A percentile compares a stretch with the other conserved stretches of the same genome.
phyloP scores from a whole-genome alignment of 1,284 basidiomycete species.

The Sporisorium sorghi region DNA sequence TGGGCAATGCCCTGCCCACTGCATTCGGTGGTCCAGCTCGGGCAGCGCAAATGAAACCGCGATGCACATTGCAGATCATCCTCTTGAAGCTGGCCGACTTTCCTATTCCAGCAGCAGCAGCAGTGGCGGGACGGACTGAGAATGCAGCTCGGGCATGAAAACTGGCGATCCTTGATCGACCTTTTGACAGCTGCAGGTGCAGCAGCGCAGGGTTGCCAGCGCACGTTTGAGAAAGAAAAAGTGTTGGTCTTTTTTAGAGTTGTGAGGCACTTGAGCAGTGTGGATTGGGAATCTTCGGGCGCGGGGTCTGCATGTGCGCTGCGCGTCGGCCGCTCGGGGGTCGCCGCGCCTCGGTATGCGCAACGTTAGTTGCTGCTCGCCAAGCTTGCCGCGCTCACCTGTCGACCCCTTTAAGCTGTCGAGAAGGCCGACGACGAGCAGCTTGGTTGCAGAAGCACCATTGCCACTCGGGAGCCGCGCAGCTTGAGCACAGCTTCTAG shows the following conservation, averaged over 20 bases:
- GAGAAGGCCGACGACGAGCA: too few relatives aligned
- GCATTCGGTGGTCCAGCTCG: neutral
- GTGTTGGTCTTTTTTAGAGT: neutral
- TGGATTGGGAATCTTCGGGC: neutral
- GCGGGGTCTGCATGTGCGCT: conserved; percentile 23
- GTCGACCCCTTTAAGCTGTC: too few relatives aligned
- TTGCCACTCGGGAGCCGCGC: neutral
- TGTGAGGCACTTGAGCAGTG: conserved; percentile 3
- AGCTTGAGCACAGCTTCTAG: too few relatives aligned
- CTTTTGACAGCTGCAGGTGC: conserved; percentile 36
- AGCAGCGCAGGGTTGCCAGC: neutral
- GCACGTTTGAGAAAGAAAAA: neutral
- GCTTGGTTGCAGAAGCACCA: neutral
- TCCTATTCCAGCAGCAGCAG: too few relatives aligned
- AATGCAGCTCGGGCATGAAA: conserved; percentile 33
- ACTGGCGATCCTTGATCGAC: conserved; percentile 7
- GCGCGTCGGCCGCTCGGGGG: conserved; percentile 46
- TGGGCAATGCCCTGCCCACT: neutral
- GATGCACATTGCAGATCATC: conserved; percentile 32
- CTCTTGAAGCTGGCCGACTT: neutral
- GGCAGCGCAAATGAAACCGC: conserved; percentile 9
- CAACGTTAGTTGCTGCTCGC: neutral
- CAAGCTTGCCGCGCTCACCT: too few relatives aligned
- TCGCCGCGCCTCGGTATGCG: conserved; percentile 33
- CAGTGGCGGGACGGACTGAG: too few relatives aligned